A percentile compares a stretch with the other conserved stretches of the same genome.
These are phyloP conservation scores for Alternaria incomplexa DNA, from an alignment of 2,329 filamentous ascomycete genomes.

Conservation along the genomic window DNA sequence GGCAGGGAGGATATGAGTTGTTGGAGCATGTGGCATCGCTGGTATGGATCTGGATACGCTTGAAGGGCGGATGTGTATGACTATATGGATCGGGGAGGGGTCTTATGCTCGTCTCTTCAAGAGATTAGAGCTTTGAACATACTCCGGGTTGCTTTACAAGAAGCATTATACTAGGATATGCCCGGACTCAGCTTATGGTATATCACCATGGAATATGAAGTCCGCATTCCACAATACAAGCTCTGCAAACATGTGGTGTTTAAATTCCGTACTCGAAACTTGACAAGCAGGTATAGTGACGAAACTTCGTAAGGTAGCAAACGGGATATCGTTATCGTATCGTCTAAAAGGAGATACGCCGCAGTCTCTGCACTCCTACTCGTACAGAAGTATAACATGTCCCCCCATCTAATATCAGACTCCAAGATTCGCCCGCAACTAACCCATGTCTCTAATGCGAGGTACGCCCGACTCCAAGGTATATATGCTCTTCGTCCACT, in stretches of 20 bases:
- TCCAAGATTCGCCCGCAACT: not conserved
- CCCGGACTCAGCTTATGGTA: not conserved
- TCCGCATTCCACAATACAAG: not conserved
- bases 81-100: not conserved
- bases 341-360: not conserved
- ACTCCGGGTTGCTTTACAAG: not conserved
- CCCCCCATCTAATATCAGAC: not conserved
- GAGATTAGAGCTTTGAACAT: not conserved
- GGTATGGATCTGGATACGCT: not conserved
- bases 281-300: not conserved
- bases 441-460: not conserved
- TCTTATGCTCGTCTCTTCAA: not conserved
- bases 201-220: not conserved
- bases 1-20: not conserved
- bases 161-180: not conserved
- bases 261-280: not conserved
- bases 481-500: constrained; percentile 1
- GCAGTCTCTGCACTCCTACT: not conserved
- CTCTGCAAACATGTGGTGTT: not conserved
- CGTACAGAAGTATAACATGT: not conserved
- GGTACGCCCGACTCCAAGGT: constrained; percentile 13
- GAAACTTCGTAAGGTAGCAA: not conserved
- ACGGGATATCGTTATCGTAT: constrained; percentile 1
- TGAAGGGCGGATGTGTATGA: not conserved
- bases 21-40: not conserved